A percentile compares a stretch with the other conserved stretches of the same genome.
These are phyloP conservation scores for Tephrocybe sp. DNA, from an alignment of 768 basidiomycete species.

Conservation along the genomic window DNA sequence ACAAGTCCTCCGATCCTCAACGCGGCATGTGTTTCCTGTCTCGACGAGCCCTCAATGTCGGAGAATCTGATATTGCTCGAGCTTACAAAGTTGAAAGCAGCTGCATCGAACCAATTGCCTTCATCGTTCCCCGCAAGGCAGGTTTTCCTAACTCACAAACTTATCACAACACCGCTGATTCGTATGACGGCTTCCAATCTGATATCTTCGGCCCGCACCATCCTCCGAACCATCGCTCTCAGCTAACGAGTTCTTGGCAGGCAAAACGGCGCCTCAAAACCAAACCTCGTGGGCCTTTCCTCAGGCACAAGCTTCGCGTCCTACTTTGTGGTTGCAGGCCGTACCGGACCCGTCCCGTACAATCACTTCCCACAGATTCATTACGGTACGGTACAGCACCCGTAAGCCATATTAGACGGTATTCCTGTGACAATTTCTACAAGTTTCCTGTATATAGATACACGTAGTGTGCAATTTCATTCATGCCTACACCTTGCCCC, in stretches of 20 bases:
- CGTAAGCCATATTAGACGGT: no score
- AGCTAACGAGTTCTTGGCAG: constrained; percentile 84
- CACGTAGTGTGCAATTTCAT: no score
- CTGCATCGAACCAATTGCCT: constrained; percentile 86
- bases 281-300: constrained; percentile 79
- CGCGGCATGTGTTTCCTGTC: constrained; percentile 98
- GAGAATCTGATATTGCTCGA: constrained; percentile 92
- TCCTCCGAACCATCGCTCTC: constrained; percentile 77
- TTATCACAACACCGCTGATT: background rate
- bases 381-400: no score
- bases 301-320: constrained; percentile 45
- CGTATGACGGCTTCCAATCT: constrained; percentile 84
- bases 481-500: no score
- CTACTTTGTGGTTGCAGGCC: no score
- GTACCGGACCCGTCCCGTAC: no score
- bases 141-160: constrained; percentile 17
- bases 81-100: constrained; percentile 83
- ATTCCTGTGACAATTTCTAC: no score
- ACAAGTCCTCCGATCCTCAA: constrained; percentile 90
- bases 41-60: constrained; percentile 81
- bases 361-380: no score
- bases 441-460: no score
- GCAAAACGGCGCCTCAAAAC: constrained; percentile 76
- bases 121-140: constrained; percentile 93
- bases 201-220: constrained; percentile 94